These are phyloP conservation scores for Capsicum rhomboideum DNA, from an alignment of 257 asterid species.

Conservation along the genomic window DNA sequence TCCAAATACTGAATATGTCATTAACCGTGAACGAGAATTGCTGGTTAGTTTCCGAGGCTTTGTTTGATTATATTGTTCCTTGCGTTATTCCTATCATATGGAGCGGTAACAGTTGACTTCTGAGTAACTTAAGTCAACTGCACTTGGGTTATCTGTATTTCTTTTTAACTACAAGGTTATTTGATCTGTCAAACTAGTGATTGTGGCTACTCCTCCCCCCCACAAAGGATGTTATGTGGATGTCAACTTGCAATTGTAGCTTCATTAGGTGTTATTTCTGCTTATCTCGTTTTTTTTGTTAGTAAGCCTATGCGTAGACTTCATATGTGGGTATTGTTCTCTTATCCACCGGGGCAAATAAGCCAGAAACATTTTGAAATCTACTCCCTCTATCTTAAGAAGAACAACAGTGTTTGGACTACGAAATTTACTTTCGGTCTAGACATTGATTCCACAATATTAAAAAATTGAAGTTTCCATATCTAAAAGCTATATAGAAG, in stretches of 20 bases:
- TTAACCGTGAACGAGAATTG: constrained; percentile 81
- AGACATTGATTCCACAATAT: not conserved
- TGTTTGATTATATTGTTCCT: not conserved
- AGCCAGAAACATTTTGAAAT: not conserved
- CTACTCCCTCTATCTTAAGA: not conserved
- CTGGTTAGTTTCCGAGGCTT: constrained; percentile 38
- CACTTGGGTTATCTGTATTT: not conserved
- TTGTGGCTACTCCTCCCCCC: not conserved
- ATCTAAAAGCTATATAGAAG: not conserved
- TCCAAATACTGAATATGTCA: constrained; percentile 93
- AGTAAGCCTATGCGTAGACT: not conserved
- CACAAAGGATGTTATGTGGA: not conserved
- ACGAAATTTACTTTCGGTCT: not conserved
- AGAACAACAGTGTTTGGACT: not conserved
- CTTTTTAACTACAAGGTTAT: not conserved
- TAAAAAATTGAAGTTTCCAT: not conserved
- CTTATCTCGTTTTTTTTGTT: not conserved
- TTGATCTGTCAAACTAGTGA: not conserved
- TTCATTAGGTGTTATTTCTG: not conserved
- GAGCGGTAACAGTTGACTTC: not conserved
- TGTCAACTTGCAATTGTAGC: not conserved
- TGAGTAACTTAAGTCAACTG: not conserved
- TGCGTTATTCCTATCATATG: not conserved
- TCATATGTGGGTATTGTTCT: not conserved
- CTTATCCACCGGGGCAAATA: not conserved